Conservation (phyloP, 176 grass and related monocot genomes). For the Musa itinerans region DNA sequence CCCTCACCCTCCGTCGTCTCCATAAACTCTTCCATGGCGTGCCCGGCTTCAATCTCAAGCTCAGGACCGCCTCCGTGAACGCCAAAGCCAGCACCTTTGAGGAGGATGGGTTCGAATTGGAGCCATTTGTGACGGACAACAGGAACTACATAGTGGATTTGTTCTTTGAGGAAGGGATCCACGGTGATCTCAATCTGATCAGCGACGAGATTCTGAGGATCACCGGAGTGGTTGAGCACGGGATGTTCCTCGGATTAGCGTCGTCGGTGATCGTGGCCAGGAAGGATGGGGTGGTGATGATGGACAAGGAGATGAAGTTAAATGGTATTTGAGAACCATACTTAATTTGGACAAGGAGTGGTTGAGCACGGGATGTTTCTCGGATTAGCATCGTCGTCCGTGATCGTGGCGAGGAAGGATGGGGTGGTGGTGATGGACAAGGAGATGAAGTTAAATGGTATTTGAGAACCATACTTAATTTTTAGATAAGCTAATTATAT, state of each 20-base stretch:
- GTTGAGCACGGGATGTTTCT: too few species aligned
- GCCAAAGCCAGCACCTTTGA: neutral
- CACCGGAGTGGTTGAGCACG: neutral
- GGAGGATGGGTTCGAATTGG: neutral
- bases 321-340: neutral
- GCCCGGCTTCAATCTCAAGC: neutral
- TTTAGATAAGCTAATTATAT: too few species aligned
- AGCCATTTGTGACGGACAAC: slow-evolving; percentile 7
- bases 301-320: neutral
- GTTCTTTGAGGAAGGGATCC: neutral
- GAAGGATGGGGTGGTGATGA: neutral
- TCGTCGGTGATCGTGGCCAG: neutral
- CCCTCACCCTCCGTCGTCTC: neutral
- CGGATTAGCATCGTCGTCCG: too few species aligned
- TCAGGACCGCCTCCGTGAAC: neutral
- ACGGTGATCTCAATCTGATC: neutral
- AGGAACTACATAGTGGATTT: slow-evolving; percentile 4
- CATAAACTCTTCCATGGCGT: neutral
- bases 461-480: too few species aligned
- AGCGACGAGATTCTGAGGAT: slow-evolving; percentile 1
- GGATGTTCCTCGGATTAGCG: slow-evolving; percentile 1
- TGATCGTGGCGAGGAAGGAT: too few species aligned
- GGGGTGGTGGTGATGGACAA: too few species aligned
- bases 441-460: too few species aligned
- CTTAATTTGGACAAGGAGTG: neutral